Percentiles rank a stretch among this genome's conserved stretches.
phyloP scores from a whole-genome alignment of 2,329 filamentous ascomycete genomes.

The Aspergillus sergii region DNA sequence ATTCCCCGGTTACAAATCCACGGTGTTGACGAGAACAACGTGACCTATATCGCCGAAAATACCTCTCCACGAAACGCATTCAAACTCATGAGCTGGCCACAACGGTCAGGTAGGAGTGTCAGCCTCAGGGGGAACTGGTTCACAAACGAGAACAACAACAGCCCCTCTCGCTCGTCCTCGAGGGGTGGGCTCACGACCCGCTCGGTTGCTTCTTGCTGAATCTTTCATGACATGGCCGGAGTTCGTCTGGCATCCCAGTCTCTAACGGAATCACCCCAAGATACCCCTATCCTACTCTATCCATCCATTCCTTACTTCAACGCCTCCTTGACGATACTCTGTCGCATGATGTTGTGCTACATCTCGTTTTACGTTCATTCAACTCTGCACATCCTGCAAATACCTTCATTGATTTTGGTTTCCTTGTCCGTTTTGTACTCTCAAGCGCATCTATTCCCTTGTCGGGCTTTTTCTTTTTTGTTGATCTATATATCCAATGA shows the following conservation, averaged over 20 bases:
- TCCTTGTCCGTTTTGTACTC: background rate
- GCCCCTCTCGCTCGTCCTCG: background rate
- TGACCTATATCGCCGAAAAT: slow-evolving; percentile 33
- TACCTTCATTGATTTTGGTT: background rate
- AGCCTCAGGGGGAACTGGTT: slow-evolving; percentile 5
- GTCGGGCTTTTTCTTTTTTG: background rate
- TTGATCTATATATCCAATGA: background rate
- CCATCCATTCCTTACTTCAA: background rate
- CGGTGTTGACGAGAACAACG: slow-evolving; percentile 38
- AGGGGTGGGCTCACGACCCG: slow-evolving; percentile 21
- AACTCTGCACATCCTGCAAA: background rate
- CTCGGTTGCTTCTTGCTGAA: slow-evolving; percentile 31
- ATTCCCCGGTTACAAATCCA: slow-evolving; percentile 32
- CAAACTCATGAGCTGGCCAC: slow-evolving; percentile 36
- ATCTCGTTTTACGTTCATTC: background rate
- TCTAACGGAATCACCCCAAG: background rate
- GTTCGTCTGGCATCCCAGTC: background rate
- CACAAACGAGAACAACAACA: background rate
- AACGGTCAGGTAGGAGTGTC: slow-evolving; percentile 17
- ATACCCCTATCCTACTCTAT: background rate
- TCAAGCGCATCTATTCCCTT: background rate
- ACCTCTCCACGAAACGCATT: slow-evolving; percentile 30
- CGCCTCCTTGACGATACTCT: background rate
- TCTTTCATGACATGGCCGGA: background rate
- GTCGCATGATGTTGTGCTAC: background rate